Evolutionary conservation across 306 rosid species (phyloP).

Genomic region (Neltuma alba): DNA sequence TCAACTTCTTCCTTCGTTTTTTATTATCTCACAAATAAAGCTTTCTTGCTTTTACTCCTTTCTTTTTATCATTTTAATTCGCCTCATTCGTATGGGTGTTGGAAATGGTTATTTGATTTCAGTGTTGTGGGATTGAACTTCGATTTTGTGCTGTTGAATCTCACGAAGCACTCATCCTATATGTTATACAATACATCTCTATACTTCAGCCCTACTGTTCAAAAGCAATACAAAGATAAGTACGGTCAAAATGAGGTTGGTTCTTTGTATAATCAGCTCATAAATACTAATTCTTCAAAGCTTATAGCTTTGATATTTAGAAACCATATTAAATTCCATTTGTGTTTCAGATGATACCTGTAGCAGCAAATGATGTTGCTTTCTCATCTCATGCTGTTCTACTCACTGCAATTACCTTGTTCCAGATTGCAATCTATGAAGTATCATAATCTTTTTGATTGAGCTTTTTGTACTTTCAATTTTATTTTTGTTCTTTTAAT

Average conservation of each 20-base stretch:
- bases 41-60: not conserved
- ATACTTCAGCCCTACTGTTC: constrained; percentile 74
- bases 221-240: constrained; percentile 68
- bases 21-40: not conserved
- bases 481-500: not conserved
- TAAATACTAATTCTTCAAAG: not conserved
- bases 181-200: constrained; percentile 79
- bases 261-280: not conserved
- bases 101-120: not conserved
- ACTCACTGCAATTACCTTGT: constrained; percentile 64
- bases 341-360: constrained; percentile 88
- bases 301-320: not conserved
- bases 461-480: not conserved
- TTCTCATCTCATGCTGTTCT: constrained; percentile 89
- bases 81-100: not conserved
- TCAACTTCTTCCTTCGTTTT: not conserved
- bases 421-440: constrained; percentile 80
- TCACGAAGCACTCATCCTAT: constrained; percentile 85
- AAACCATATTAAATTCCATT: not conserved
- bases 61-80: not conserved
- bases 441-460: constrained; percentile 30
- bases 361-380: constrained; percentile 94
- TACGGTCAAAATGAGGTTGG: constrained; percentile 75
- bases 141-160: constrained; percentile 58
- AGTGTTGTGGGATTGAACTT: constrained; percentile 6